Conservation (phyloP, 2,329 filamentous ascomycete species). For the Epichloe aotearoae region DNA sequence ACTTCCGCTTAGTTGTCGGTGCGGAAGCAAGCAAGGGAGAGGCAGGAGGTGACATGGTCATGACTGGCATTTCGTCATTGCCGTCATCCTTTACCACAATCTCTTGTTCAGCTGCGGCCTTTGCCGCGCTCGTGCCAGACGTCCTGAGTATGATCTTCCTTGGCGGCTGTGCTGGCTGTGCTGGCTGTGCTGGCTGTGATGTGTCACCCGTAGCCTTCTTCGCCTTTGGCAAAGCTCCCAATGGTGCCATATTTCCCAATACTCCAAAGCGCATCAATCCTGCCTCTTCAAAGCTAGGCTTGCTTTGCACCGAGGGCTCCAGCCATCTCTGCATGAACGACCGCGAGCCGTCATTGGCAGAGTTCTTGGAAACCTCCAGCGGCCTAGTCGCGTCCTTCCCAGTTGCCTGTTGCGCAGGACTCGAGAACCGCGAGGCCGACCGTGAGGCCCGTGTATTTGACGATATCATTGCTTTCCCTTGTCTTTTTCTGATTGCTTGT, state of each 20-base stretch:
- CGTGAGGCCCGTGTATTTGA: constrained; percentile 36
- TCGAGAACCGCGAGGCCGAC: constrained; percentile 39
- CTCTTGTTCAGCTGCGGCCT: constrained; percentile 11
- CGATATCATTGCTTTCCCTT: constrained; percentile 22
- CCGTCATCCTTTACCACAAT: constrained; percentile 10
- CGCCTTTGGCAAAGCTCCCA: constrained; percentile 58
- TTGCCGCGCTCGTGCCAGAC: constrained; percentile 17
- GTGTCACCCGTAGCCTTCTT: constrained; percentile 23
- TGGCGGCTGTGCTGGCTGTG: constrained; percentile 12
- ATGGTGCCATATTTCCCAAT: constrained; percentile 68
- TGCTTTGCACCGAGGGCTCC: constrained; percentile 44
- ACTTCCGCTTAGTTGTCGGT: constrained; percentile 11
- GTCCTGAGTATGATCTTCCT: constrained; percentile 35
- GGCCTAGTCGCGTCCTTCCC: constrained; percentile 15
- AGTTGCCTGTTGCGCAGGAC: constrained; percentile 28
- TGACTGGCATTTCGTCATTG: constrained; percentile 10
- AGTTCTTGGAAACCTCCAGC: constrained; percentile 24
- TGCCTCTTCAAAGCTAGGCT: constrained; percentile 65
- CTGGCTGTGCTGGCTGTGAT: constrained; percentile 12
- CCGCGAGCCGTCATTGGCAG: constrained; percentile 26
- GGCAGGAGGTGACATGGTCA: constrained; percentile 4
- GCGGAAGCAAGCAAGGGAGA: constrained; percentile 12
- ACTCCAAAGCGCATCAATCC: constrained; percentile 64
- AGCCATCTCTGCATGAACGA: constrained; percentile 44
- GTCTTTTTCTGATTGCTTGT: not conserved